These are phyloP conservation scores for Raphanus hybrid DNA, from an alignment of 441 rosid genomes.

Conservation along the genomic window DNA sequence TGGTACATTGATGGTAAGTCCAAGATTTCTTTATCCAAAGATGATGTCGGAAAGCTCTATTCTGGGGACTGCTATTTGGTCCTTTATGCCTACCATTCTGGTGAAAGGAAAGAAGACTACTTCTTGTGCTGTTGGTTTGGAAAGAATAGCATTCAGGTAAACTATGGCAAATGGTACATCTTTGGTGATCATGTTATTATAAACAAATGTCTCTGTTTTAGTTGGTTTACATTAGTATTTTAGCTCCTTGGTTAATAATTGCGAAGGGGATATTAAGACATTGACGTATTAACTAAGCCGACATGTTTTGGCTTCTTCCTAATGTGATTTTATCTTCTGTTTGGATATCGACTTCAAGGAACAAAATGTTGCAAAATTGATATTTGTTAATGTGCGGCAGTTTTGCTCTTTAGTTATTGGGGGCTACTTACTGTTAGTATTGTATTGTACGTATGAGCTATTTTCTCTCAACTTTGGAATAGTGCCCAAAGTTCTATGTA, in stretches of 20 bases:
- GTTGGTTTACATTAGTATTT: background rate
- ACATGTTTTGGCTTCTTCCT: conserved; percentile 25
- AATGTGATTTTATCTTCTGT: background rate
- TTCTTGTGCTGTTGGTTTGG: conserved; percentile 96
- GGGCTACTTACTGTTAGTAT: conserved; percentile 14
- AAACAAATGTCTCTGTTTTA: background rate
- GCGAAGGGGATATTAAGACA: background rate
- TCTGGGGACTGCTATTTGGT: conserved; percentile 95
- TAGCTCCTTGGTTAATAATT: conserved; percentile 11
- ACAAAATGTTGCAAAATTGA: conserved; percentile 5
- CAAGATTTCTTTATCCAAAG: conserved; percentile 76
- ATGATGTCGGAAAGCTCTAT: conserved; percentile 91
- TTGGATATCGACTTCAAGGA: background rate
- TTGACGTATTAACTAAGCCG: conserved; percentile 1
- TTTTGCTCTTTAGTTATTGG: background rate
- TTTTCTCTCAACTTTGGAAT: background rate
- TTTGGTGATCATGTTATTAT: background rate
- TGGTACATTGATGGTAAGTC: conserved; percentile 90
- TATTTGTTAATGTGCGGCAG: background rate
- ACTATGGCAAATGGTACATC: conserved; percentile 32
- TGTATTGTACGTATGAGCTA: conserved; percentile 1
- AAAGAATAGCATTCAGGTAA: conserved; percentile 89
- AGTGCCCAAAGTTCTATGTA: background rate
- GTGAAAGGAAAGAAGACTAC: conserved; percentile 98
- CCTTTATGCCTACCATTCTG: conserved; percentile 86